phyloP scores from a whole-genome alignment of 1,284 basidiomycete species.

The Irpex lacteus region DNA sequence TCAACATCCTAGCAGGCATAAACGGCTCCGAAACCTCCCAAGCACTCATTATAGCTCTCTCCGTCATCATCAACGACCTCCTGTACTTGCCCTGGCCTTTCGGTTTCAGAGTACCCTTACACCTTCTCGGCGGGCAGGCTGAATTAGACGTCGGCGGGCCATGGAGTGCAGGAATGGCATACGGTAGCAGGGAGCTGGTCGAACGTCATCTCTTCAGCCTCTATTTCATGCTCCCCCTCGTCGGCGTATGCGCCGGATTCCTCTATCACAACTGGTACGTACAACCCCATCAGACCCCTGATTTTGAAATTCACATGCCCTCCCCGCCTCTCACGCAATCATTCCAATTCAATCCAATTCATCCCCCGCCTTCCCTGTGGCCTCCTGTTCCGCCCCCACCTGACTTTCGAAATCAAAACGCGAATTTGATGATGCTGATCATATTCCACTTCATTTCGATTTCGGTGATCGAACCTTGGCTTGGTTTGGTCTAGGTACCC shows the following conservation, averaged over 20 bases:
- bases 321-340: not conserved
- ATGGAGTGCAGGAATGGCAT: slow-evolving; percentile 80
- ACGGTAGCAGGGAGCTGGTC: slow-evolving; percentile 83
- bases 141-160: slow-evolving; percentile 73
- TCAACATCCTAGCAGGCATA: slow-evolving; percentile 98
- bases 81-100: slow-evolving; percentile 87
- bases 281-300: slow-evolving; percentile 9
- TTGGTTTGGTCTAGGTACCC: slow-evolving; percentile 76
- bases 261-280: slow-evolving; percentile 91
- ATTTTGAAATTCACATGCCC: not conserved
- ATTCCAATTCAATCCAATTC: not conserved
- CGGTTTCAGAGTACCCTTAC: slow-evolving; percentile 65
- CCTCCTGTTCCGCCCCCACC: slow-evolving; percentile 1
- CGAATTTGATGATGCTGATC: slow-evolving; percentile 3
- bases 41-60: slow-evolving; percentile 88
- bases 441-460: not conserved
- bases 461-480: not conserved
- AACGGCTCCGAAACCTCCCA: slow-evolving; percentile 96
- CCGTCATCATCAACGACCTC: slow-evolving; percentile 89
- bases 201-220: slow-evolving; percentile 92
- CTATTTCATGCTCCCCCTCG: slow-evolving; percentile 94
- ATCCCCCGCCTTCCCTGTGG: not conserved
- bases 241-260: slow-evolving; percentile 88
- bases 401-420: not conserved
- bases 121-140: slow-evolving; percentile 61